These are phyloP conservation scores for Erucastrum elatum DNA, from an alignment of 345 rosid genomes.

Conservation along the genomic window DNA sequence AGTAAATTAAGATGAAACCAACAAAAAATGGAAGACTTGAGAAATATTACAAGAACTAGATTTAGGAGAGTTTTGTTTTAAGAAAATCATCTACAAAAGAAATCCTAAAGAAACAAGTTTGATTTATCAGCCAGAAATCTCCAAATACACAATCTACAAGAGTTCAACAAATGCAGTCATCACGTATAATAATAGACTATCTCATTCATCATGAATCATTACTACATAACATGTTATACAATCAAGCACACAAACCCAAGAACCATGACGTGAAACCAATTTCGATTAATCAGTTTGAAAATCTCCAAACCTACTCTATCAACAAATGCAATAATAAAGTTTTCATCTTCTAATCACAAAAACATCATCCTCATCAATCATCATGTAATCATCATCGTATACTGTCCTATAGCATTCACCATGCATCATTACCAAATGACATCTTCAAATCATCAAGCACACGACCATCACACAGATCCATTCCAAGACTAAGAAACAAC, in stretches of 20 bases:
- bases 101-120: neutral
- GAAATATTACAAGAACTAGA: neutral
- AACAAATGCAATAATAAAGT: neutral
- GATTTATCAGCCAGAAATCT: neutral
- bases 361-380: neutral
- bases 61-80: neutral
- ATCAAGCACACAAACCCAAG: neutral
- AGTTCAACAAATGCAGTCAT: neutral
- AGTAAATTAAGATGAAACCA: slow-evolving; percentile 1
- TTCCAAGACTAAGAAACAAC: neutral
- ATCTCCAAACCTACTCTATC: neutral
- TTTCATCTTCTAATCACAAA: neutral
- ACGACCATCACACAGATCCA: neutral
- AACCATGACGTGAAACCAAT: no score
- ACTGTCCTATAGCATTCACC: neutral
- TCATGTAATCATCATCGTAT: neutral
- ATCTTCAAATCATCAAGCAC: neutral
- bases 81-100: neutral
- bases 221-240: neutral
- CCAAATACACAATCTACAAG: neutral
- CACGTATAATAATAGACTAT: neutral
- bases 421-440: neutral
- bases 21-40: neutral
- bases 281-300: neutral
- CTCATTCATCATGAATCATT: neutral